A percentile compares a stretch with the other conserved stretches of the same genome.
Evolutionary conservation across 2,329 filamentous ascomycete genomes (phyloP).

Genomic region (Verticillium zaregamsianum): DNA sequence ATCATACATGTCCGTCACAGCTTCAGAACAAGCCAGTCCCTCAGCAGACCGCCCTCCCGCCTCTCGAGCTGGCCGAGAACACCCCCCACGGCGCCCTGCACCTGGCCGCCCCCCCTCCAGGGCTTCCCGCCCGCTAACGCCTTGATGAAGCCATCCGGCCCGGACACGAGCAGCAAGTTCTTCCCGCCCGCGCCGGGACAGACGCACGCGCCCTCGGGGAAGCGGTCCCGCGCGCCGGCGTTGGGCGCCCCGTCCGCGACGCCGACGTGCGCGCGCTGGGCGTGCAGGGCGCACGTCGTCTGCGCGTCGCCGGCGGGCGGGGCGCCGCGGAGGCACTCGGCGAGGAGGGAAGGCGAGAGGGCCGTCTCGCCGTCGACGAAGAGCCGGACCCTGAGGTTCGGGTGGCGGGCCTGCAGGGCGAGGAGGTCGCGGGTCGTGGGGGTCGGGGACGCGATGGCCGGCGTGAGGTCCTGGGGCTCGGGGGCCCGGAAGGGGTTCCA

Average conservation of each 20-base stretch:
- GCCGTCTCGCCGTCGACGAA: constrained; percentile 78
- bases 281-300: constrained; percentile 18
- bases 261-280: constrained; percentile 19
- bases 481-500: constrained; percentile 7
- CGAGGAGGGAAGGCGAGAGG: constrained; percentile 53
- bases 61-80: constrained; percentile 57
- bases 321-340: constrained; percentile 19
- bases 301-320: constrained; percentile 6
- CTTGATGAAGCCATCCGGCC: constrained; percentile 83
- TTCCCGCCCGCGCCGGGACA: constrained; percentile 35
- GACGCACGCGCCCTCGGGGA: constrained; percentile 12
- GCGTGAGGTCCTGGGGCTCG: constrained; percentile 12
- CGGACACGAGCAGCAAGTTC: constrained; percentile 77
- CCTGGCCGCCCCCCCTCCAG: constrained; percentile 68
- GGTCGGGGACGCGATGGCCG: constrained; percentile 11
- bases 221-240: constrained; percentile 3
- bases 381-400: constrained; percentile 52
- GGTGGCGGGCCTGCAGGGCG: constrained; percentile 54
- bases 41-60: constrained; percentile 27
- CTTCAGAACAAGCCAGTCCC: constrained; percentile 51
- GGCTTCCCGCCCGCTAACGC: constrained; percentile 76
- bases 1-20: constrained; percentile 25
- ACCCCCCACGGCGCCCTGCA: constrained; percentile 71
- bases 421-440: constrained; percentile 49
- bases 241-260: constrained; percentile 15